Evolutionary conservation across 2,329 filamentous ascomycete species (phyloP), one percentile per base, ranked within the genome.

Genomic region (Clonostachys sp.): DNA sequence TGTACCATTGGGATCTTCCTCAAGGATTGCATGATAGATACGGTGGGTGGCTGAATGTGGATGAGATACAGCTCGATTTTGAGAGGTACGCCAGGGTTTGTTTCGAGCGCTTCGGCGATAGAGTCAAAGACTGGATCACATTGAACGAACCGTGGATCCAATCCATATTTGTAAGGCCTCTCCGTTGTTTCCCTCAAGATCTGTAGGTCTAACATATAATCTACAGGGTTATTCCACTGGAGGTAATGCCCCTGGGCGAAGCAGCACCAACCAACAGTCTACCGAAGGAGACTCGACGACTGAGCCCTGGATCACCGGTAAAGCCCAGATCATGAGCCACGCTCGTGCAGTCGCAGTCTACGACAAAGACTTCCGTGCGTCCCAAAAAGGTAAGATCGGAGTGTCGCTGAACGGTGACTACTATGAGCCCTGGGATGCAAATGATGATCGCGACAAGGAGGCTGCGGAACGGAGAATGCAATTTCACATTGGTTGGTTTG

Each of bases 1-100:
- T 87, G 2, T 84, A 79, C 56, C 83, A 86, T 59, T 86, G 82
- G 81, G 82, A 86, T 13, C 50, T 66, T 0, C 67, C 67, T 0
- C 64, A 66, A 13, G 58, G 44, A 0, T 57, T 70, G 1, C 57
- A 70, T 34, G 61, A 67, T 18, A 55, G 65, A 0, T 70, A 70
- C 6, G 62, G 65, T 1, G 66, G 65, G 0, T 61, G 59, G 55
- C 39, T 69, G 6, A 54, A 67, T 35, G 59, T 59, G 6, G 53
- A 57, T 3, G 55, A 66, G 44, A 60, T 59, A 1, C 55, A 61
- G 13, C 53, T 53, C 6, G 66, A 69, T 47, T 67, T 69, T 46
- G 63, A 65, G 49, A 48, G 57, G 3, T 71, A 66, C 45, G 65
- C 67, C 0, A 53, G 63, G 4, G 44, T 70, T 3, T 66, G 65